phyloP scores from a whole-genome alignment of 129 eudicot species.

The Artemisia annua region DNA sequence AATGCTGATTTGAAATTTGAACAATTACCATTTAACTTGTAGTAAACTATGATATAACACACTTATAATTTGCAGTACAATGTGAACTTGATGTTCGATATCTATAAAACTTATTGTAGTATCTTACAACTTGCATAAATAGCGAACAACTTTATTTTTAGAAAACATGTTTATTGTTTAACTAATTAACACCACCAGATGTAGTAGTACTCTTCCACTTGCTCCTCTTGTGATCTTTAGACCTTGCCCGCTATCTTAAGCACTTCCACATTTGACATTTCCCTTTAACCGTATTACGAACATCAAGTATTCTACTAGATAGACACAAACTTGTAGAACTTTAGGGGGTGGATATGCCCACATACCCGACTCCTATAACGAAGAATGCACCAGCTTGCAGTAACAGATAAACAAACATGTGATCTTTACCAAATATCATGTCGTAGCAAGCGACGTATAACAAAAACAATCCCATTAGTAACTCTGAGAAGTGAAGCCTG shows the following conservation, averaged over 20 bases:
- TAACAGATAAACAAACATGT: slow-evolving; percentile 62
- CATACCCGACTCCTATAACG: slow-evolving; percentile 58
- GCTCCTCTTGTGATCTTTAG: slow-evolving; percentile 24
- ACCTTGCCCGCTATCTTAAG: slow-evolving; percentile 4
- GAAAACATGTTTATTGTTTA: slow-evolving; percentile 16
- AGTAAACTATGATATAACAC: slow-evolving; percentile 5
- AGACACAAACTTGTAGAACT: background rate
- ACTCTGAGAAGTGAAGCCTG: slow-evolving; percentile 71
- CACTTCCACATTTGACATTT: slow-evolving; percentile 9
- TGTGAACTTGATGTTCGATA: slow-evolving; percentile 11
- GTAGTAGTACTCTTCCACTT: slow-evolving; percentile 13
- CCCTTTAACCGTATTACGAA: background rate
- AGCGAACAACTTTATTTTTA: slow-evolving; percentile 9
- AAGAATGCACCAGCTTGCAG: slow-evolving; percentile 79
- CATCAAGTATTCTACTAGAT: too few species aligned
- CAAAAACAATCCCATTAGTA: slow-evolving; percentile 61
- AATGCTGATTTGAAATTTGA: background rate
- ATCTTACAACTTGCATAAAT: slow-evolving; percentile 16
- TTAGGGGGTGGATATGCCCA: slow-evolving; percentile 58
- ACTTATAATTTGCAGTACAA: slow-evolving; percentile 10
- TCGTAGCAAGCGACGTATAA: slow-evolving; percentile 56
- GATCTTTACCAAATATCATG: slow-evolving; percentile 54
- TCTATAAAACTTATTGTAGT: slow-evolving; percentile 18
- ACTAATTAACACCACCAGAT: slow-evolving; percentile 20
- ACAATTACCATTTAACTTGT: slow-evolving; percentile 10